Base-by-base conservation (phyloP, 2,329 filamentous ascomycete genomes). In the Alternaria postmessia region DNA sequence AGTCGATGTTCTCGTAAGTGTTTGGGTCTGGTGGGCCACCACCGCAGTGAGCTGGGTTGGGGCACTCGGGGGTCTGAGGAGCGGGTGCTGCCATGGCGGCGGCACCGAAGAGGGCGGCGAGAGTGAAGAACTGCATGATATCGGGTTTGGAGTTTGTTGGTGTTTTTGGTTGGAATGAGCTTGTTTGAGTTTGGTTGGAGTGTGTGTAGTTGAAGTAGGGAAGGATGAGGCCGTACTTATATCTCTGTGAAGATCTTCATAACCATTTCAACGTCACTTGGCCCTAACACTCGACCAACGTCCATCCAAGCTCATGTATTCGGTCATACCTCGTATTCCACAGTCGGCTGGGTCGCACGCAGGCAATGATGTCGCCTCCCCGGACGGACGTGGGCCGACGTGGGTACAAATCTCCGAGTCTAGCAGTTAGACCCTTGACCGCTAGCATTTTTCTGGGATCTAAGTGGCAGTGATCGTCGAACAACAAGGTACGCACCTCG, bases 11-110 rank as follows among this genome's bases (percentile, higher is more conserved):
- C 48, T 72, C 70, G 36, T 56, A 67, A 32, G 28, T 59, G 30
- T 54, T 42, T 47, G 63, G 58, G 59, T 57, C 44, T 16, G 57
- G 36, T 14, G 62, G 47, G 48, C 20, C 38, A 41, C 57, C 57
- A 41, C 57, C 57, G 61, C 66, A 67, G 61, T 65, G 64, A n/a
- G 66, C 66, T 44, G 66, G 66, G 68, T 71, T 69, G 49, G 65
- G 61, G 66, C 66, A 69, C 43, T 61, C 65, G 26, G 62, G 49
- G 9, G 65, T 64, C 44, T 68, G 66, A 32, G 66, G 55, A 26
- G 66, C 54, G 22, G 70, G 69, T 7, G 66, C 65, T 20, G 69
- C 67, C 11, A 69, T 44, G 22, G 64, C 66, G 24, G 64, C 66
- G 28, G 62, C 63, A 60, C 62, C 60, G 61, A 71, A 60, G 49